Percentiles rank a stretch among this genome's conserved stretches.
These are phyloP conservation scores for Boletus semigastroideus DNA, from an alignment of 1,284 basidiomycete species.

Conservation along the genomic window DNA sequence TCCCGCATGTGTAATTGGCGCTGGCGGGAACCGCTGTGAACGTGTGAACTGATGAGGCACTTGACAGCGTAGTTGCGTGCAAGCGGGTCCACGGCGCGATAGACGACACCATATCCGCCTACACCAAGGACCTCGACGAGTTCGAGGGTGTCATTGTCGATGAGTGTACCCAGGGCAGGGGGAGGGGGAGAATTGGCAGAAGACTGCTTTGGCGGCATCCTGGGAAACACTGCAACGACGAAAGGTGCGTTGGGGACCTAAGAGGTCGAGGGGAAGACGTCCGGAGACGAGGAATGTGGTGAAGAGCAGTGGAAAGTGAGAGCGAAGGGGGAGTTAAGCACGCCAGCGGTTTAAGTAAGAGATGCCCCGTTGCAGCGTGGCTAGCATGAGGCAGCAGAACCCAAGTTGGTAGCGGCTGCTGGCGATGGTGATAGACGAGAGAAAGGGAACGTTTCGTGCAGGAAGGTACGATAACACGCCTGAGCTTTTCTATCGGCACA, in stretches of 20 bases:
- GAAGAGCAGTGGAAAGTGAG: slow-evolving; percentile 24
- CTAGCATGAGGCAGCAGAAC: slow-evolving; percentile 54
- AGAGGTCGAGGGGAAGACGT: slow-evolving; percentile 25
- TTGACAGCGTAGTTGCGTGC: slow-evolving; percentile 86
- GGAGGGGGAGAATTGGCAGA: slow-evolving; percentile 51
- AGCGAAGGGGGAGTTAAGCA: slow-evolving; percentile 32
- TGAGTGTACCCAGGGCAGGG: slow-evolving; percentile 71
- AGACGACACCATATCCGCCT: slow-evolving; percentile 96
- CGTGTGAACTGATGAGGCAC: slow-evolving; percentile 68
- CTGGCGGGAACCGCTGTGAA: slow-evolving; percentile 55
- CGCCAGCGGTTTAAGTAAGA: slow-evolving; percentile 46
- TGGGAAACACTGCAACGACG: slow-evolving; percentile 19
- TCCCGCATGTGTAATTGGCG: slow-evolving; percentile 75
- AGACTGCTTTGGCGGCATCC: slow-evolving; percentile 48
- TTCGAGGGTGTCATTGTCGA: slow-evolving; percentile 82
- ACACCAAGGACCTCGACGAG: slow-evolving; percentile 90
- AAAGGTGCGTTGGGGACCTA: slow-evolving; percentile 19
- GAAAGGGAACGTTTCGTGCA: slow-evolving; percentile 29
- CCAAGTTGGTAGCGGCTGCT: slow-evolving; percentile 31
- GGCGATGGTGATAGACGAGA: slow-evolving; percentile 32
- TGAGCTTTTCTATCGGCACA: slow-evolving; percentile 34
- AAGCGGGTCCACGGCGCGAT: slow-evolving; percentile 72
- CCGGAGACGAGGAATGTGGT: slow-evolving; percentile 25
- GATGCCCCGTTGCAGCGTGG: slow-evolving; percentile 53
- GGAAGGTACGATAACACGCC: slow-evolving; percentile 29